phyloP scores from a whole-genome alignment of 768 basidiomycete species.

The Pleurotus giganteus region DNA sequence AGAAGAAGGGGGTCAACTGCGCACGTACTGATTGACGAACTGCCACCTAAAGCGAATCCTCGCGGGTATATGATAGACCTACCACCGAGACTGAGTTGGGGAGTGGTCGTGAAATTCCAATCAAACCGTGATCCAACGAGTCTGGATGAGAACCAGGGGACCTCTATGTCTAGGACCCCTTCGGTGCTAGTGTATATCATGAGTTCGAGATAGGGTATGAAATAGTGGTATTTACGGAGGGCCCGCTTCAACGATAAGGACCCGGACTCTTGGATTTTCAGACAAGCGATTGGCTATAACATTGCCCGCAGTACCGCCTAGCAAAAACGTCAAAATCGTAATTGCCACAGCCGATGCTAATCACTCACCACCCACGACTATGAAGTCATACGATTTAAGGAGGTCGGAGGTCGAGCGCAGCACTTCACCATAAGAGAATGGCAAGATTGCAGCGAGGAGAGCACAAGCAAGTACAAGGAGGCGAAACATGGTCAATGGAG shows the following conservation, averaged over 20 bases:
- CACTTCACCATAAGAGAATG: background rate
- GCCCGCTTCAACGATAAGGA: constrained; percentile 25
- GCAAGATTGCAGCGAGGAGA: background rate
- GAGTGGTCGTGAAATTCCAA: constrained; percentile 26
- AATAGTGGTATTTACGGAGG: constrained; percentile 9
- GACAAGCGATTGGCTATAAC: constrained; percentile 25
- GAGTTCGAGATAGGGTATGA: background rate
- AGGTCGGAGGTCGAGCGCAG: background rate
- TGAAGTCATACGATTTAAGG: background rate
- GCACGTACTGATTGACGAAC: constrained; percentile 21
- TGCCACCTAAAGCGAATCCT: constrained; percentile 25
- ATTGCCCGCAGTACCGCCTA: constrained; percentile 26
- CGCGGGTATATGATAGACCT: constrained; percentile 19
- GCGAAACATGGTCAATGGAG: too few relatives aligned
- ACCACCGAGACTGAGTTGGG: constrained; percentile 18
- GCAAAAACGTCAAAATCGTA: background rate
- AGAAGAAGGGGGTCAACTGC: background rate
- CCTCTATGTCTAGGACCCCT: constrained; percentile 12
- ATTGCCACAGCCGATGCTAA: background rate
- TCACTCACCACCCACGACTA: background rate
- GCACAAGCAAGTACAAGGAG: too few relatives aligned
- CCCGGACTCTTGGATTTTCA: constrained; percentile 18
- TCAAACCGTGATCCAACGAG: constrained; percentile 13
- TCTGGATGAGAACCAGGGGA: constrained; percentile 11
- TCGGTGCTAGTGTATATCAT: constrained; percentile 13